Evolutionary conservation across 2,329 filamentous ascomycete species (phyloP), one percentile per base, ranked within the genome.

Genomic region (Zasmidium citrigriseum): DNA sequence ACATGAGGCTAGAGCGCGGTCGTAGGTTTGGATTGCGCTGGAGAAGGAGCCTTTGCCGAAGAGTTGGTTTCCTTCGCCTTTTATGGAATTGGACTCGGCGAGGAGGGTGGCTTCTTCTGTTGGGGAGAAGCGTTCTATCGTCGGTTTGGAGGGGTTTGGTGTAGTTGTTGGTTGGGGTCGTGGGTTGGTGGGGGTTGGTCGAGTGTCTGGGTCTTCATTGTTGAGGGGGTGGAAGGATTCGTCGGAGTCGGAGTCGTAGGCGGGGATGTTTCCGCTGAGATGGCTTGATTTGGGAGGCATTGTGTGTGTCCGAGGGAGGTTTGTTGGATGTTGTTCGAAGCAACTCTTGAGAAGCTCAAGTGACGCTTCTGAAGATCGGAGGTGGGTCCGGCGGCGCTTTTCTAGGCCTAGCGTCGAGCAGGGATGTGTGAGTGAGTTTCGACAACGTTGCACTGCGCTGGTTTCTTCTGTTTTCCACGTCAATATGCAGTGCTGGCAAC

Each of bases 1-100:
- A 68, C 91, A 93, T 7, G 87, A 83, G 12, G 86, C 82, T 2
- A 96, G 80, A 21, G 95, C 93, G 64, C 89, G 85, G 68, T 92
- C 88, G 76, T 98, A 98, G 60, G 84, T 88, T 65, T 87, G 84
- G 62, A 98, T 88, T 44, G 93, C 93, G 62, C 88, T 86, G 56
- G 88, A 83, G 75, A 89, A 95, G 61, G 87, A 84, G 45, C 84
- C 83, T 2, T 84, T 82, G 1, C 83, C 80, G 76, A 97, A 98
- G n/a, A 92, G 83, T 4, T 83, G 75, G 71, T 97, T 98, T 14
- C 91, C 93, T 56, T 86, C 81, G 1, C 83, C 71, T 75, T 96
- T 97, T 68, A 88, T 85, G 1, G 82, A 72, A 67, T 89, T 87
- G 2, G 91, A 91, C 74, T 93, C 86, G 51, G 80, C 73, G 20